Evolutionary conservation across 768 basidiomycete species (phyloP), one percentile per base, ranked within the genome.

Genomic region (Neoboletus magnificus): DNA sequence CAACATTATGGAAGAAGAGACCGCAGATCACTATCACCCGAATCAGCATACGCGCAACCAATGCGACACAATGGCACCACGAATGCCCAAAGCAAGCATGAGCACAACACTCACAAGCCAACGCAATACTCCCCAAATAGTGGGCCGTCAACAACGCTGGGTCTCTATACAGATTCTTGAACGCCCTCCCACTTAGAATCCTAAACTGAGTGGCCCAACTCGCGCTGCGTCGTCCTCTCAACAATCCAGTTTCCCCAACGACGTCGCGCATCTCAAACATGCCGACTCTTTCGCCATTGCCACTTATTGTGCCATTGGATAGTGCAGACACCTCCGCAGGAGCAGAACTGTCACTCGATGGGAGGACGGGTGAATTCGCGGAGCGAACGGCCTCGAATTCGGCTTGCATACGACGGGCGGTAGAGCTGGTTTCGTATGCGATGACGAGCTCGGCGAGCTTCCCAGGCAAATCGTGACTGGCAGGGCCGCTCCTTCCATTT

Each of bases 81-180:
- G 30, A n/a, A 43, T 16, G 46, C 11, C 22, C 22, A 10, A 48
- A 25, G 33, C 4, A 25, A 25, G 8, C 42, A 13, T 40, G 45
- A 36, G 44, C 20, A 50, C 45, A 53, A 48, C 22, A 80, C 89
- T 77, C 68, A 91, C 95, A 62, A 13, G 96, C 97, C 52, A 98
- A 79, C 5, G 78, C 79, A 60, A 98, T 82, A 1, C 94, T 85
- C 8, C 91, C 86, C 41, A 85, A 65, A 73, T 98, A 99, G 74
- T 99, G 97, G 8, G 94, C 87, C 2, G 85, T 80, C 77, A 99
- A 79, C 52, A 99, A 72, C 46, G 94, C 88, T 0, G 96, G 96
- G 65, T 99, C 93, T 25, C 96, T 80, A 70, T 99, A 98, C 56
- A 99, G 72, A 66, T 98, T 98, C 82, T 98, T 98, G 80, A 99